Percentiles rank a stretch among this genome's conserved stretches.
phyloP scores from a whole-genome alignment of 371 early-diverging fungal genomes.

The Mortierella sp. region DNA sequence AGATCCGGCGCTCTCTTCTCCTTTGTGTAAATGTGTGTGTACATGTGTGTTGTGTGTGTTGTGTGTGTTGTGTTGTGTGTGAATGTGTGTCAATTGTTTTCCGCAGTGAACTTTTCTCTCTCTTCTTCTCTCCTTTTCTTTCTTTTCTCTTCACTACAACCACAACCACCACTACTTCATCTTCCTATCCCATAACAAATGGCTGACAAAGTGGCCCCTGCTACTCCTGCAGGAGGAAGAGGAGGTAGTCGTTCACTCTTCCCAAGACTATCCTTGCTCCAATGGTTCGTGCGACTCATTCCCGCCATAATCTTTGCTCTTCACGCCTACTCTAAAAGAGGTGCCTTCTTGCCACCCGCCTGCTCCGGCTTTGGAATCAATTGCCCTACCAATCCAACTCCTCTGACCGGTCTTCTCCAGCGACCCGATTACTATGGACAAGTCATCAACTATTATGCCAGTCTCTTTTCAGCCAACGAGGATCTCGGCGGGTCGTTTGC shows the following conservation, averaged over 20 bases:
- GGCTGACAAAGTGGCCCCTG: slow-evolving; percentile 12
- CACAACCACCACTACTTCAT: not conserved
- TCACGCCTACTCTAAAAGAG: slow-evolving; percentile 28
- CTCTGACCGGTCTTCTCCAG: slow-evolving; percentile 42
- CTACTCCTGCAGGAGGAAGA: not conserved
- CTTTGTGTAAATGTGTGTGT: too few species aligned
- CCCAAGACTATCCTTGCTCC: slow-evolving; percentile 22
- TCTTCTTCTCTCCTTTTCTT: not conserved
- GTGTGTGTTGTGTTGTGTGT: too few species aligned
- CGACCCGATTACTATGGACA: slow-evolving; percentile 47
- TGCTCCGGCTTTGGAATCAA: slow-evolving; percentile 21
- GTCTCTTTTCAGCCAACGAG: slow-evolving; percentile 50
- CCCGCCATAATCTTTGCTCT: slow-evolving; percentile 29
- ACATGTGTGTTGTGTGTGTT: too few species aligned
- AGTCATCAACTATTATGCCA: slow-evolving; percentile 51
- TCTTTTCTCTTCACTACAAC: not conserved
- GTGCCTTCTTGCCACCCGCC: slow-evolving; percentile 32
- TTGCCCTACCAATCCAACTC: slow-evolving; percentile 20
- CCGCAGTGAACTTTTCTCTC: not conserved
- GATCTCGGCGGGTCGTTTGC: slow-evolving; percentile 70
- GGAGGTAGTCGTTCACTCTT: slow-evolving; percentile 12
- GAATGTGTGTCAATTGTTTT: not conserved
- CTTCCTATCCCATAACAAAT: not conserved
- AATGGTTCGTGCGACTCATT: slow-evolving; percentile 32
- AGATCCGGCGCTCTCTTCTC: too few species aligned